phyloP scores from a whole-genome alignment of 1,139 yeast species.

The Magnusiomyces tetraspermus region DNA sequence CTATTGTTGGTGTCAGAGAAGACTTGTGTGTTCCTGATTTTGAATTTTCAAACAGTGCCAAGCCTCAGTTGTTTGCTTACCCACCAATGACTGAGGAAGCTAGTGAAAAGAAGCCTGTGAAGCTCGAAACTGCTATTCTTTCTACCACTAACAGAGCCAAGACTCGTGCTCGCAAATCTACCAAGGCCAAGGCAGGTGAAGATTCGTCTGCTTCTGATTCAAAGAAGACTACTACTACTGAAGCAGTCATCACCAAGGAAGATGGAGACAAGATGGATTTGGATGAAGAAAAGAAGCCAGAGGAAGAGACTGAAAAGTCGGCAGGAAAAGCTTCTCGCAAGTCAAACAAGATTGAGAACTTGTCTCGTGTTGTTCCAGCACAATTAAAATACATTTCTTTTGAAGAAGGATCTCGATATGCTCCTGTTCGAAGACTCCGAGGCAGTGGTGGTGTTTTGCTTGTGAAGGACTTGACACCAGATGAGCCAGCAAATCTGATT shows the following conservation, averaged over 20 bases:
- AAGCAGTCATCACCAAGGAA: too few species aligned
- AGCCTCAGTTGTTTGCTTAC: constrained; percentile 71
- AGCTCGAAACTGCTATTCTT: constrained; percentile 83
- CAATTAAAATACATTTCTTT: constrained; percentile 81
- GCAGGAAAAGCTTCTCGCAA: constrained; percentile 11
- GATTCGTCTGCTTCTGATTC: constrained; percentile 36
- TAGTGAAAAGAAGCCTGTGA: constrained; percentile 77
- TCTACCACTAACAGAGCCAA: constrained; percentile 90
- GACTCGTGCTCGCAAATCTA: constrained; percentile 74
- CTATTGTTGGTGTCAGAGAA: constrained; percentile 75
- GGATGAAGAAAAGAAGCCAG: constrained; percentile 28
- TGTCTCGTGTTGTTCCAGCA: constrained; percentile 85
- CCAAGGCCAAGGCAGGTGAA: constrained; percentile 39
- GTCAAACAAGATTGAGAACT: constrained; percentile 55
- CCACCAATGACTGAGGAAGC: constrained; percentile 83
- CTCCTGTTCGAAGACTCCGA: constrained; percentile 72
- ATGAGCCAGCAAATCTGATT: constrained; percentile 55
- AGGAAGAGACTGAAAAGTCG: constrained; percentile 35
- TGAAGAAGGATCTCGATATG: constrained; percentile 63
- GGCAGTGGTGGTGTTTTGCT: constrained; percentile 78
- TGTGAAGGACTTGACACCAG: constrained; percentile 60
- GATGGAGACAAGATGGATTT: constrained; percentile 21
- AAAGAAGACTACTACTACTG: constrained; percentile 24
- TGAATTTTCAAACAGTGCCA: constrained; percentile 70
- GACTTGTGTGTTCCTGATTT: constrained; percentile 85